Percentiles rank a stretch among this genome's conserved stretches.
Conservation (phyloP, 2,329 filamentous ascomycete species). For the Claviceps africana region DNA sequence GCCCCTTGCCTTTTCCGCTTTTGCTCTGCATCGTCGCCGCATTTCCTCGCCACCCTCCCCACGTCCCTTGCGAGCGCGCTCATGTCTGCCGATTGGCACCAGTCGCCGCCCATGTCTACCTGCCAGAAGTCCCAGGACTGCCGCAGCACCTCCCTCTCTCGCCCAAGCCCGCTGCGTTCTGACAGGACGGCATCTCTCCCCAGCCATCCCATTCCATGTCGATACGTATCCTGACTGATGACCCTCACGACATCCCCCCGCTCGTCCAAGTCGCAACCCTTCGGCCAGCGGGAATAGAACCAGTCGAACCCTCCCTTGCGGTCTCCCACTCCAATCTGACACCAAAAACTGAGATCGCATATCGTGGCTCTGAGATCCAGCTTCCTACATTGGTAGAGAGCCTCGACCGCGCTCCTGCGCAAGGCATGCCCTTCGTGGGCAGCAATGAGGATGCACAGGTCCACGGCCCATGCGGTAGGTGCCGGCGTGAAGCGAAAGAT, state of each 20-base stretch:
- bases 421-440: constrained; percentile 82
- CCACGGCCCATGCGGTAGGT: constrained; percentile 52
- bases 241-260: constrained; percentile 59
- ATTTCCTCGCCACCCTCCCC: constrained; percentile 3
- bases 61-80: constrained; percentile 20
- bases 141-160: constrained; percentile 48
- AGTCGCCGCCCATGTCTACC: constrained; percentile 47
- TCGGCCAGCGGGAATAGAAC: constrained; percentile 69
- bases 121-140: constrained; percentile 57
- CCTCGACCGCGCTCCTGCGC: constrained; percentile 47
- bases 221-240: constrained; percentile 68
- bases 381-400: constrained; percentile 55
- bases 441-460: constrained; percentile 69
- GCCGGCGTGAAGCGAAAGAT: constrained; percentile 65
- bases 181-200: constrained; percentile 42
- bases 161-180: constrained; percentile 22
- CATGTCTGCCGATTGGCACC: constrained; percentile 30
- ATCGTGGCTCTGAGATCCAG: constrained; percentile 70
- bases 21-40: constrained; percentile 9
- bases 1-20: constrained; percentile 8
- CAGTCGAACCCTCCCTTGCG: constrained; percentile 78
- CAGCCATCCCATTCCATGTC: constrained; percentile 63
- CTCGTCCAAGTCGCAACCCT: constrained; percentile 53
- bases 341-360: constrained; percentile 86
- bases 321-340: constrained; percentile 87